Percentiles rank a stretch among this genome's conserved stretches.
phyloP scores from a whole-genome alignment of 306 rosid species.

The Cucumis cinereus region DNA sequence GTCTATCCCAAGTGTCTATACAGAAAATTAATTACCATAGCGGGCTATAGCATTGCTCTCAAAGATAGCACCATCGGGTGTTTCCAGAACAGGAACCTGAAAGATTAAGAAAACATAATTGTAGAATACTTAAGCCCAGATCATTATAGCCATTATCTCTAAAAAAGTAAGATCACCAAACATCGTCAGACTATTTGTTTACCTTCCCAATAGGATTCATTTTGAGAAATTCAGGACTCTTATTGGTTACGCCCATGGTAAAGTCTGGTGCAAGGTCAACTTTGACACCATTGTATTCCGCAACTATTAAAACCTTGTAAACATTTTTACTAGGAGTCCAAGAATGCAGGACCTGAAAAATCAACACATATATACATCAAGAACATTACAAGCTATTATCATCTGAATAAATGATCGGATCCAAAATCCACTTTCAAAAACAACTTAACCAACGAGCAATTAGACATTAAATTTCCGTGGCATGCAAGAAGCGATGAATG shows the following conservation, averaged over 20 bases:
- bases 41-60: slow-evolving; percentile 91
- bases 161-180: not conserved
- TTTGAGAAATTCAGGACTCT: slow-evolving; percentile 56
- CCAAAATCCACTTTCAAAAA: not conserved
- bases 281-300: slow-evolving; percentile 46
- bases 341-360: slow-evolving; percentile 47
- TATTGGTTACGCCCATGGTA: slow-evolving; percentile 60
- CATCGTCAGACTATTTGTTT: not conserved
- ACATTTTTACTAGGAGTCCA: slow-evolving; percentile 34
- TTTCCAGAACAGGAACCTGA: slow-evolving; percentile 69
- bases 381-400: not conserved
- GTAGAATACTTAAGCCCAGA: not conserved
- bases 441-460: not conserved
- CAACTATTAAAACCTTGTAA: slow-evolving; percentile 47
- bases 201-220: slow-evolving; percentile 89
- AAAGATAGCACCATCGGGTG: slow-evolving; percentile 63
- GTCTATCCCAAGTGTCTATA: not conserved
- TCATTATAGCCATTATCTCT: not conserved
- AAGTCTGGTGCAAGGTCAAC: slow-evolving; percentile 31
- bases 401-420: not conserved
- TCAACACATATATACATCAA: not conserved
- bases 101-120: not conserved
- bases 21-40: slow-evolving; percentile 31
- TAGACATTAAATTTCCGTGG: not conserved
- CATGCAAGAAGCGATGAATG: not conserved